Conservation (phyloP, 768 basidiomycete genomes). For the Leccinum longicurvipes region DNA sequence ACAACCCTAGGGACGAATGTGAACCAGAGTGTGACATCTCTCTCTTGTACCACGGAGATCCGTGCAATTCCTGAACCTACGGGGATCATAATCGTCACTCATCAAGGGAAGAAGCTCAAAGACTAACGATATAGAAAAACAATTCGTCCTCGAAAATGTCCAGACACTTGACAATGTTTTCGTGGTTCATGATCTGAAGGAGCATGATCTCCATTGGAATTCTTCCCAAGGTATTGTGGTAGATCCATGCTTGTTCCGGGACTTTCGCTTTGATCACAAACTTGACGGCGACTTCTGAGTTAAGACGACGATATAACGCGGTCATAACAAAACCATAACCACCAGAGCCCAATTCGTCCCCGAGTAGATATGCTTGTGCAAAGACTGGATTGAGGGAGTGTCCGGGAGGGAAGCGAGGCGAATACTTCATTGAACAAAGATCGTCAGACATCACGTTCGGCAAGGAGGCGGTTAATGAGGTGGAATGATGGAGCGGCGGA, state of each 20-base stretch:
- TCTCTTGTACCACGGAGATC: constrained; percentile 75
- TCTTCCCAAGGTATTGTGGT: constrained; percentile 56
- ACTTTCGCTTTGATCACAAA: constrained; percentile 83
- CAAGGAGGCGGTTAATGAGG: neutral
- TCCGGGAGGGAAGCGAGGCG: constrained; percentile 54
- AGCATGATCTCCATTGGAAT: constrained; percentile 83
- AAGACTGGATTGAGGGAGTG: constrained; percentile 64
- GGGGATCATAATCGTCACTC: constrained; percentile 5
- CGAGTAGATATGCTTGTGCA: constrained; percentile 54
- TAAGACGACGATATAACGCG: constrained; percentile 57
- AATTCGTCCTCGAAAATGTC: constrained; percentile 80
- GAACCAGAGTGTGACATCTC: constrained; percentile 31
- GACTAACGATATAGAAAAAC: constrained; percentile 83
- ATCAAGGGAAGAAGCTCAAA: neutral
- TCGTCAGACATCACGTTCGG: constrained; percentile 2
- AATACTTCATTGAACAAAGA: constrained; percentile 31
- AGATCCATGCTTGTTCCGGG: constrained; percentile 49
- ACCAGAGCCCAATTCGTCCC: constrained; percentile 82
- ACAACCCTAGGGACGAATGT: constrained; percentile 25
- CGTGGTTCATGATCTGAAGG: constrained; percentile 69
- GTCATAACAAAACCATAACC: constrained; percentile 97
- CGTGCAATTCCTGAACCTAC: constrained; percentile 91
- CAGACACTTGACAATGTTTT: constrained; percentile 78
- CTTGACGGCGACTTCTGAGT: constrained; percentile 85
- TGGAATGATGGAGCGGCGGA: constrained; percentile 4